Evolutionary conservation across 108 stramenopile genomes (phyloP).

Genomic region (Fragilariopsis cylindrus): DNA sequence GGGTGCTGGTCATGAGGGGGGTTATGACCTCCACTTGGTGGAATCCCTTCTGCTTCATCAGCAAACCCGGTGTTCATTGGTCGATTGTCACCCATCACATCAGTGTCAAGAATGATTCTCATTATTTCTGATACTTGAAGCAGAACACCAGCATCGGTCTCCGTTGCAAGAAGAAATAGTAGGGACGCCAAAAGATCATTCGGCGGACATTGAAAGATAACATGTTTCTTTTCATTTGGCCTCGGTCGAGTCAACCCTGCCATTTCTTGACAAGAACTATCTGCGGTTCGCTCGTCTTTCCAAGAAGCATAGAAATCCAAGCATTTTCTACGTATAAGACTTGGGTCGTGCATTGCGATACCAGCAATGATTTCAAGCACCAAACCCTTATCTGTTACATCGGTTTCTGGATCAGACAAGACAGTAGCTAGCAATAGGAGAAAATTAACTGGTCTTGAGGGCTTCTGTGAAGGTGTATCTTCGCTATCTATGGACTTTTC

Average conservation of each 20-base stretch:
- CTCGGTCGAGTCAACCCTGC: constrained; percentile 48
- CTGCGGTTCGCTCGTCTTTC: constrained; percentile 15
- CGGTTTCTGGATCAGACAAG: constrained; percentile 69
- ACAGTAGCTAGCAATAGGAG: constrained; percentile 63
- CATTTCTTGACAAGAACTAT: constrained; percentile 3
- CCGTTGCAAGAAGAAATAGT: constrained; percentile 62
- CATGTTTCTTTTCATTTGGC: constrained; percentile 62
- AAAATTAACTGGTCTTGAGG: constrained; percentile 47
- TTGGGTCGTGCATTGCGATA: constrained; percentile 78
- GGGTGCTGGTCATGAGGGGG: constrained; percentile 36
- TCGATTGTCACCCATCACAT: constrained; percentile 66
- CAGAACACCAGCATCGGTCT: constrained; percentile 79
- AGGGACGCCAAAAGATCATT: constrained; percentile 75
- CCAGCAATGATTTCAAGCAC: constrained; percentile 77
- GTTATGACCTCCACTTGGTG: constrained; percentile 25
- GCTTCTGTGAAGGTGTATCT: background rate
- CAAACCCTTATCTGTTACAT: constrained; percentile 65
- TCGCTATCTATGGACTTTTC: background rate
- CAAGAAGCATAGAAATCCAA: constrained; percentile 43
- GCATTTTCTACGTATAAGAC: constrained; percentile 67
- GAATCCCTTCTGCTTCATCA: constrained; percentile 55
- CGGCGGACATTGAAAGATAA: constrained; percentile 67
- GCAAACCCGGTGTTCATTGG: constrained; percentile 49
- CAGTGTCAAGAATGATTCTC: constrained; percentile 82
- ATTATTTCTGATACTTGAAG: constrained; percentile 84